Evolutionary conservation across 176 grass and related monocot genomes (phyloP).

Genomic region (Raddia distichophylla): DNA sequence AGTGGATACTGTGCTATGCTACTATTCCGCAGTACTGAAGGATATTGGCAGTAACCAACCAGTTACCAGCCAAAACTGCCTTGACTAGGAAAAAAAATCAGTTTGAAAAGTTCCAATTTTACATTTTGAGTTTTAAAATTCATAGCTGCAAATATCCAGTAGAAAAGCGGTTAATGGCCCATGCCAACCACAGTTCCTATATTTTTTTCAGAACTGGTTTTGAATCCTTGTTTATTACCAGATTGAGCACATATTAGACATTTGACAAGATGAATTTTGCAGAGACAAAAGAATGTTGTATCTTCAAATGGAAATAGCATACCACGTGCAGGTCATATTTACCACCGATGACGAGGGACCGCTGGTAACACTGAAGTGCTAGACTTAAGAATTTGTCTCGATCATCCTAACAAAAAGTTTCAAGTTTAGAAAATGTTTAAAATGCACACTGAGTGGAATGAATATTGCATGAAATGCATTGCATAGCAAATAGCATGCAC

Average conservation of each 20-base stretch:
- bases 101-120: no score
- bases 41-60: neutral
- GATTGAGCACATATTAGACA: neutral
- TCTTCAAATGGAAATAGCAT: constrained; percentile 37
- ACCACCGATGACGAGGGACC: constrained; percentile 73
- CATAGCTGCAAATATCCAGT: no score
- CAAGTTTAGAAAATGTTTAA: constrained; percentile 37
- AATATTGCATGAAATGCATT: constrained; percentile 10
- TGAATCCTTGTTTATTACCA: neutral
- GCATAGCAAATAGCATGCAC: constrained; percentile 16
- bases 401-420: constrained; percentile 65
- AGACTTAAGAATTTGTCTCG: constrained; percentile 78
- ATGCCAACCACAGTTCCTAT: no score
- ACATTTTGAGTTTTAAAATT: no score
- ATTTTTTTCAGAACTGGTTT: no score
- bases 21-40: neutral
- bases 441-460: neutral
- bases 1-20: neutral
- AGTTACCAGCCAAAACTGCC: no score
- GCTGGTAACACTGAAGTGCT: constrained; percentile 80
- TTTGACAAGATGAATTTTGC: neutral
- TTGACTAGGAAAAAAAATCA: no score
- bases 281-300: neutral
- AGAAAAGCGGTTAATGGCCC: no score
- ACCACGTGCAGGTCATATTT: constrained; percentile 98